Evolutionary conservation across 495 filamentous ascomycete genomes (phyloP).

Genomic region (Penicillium crystallinum): DNA sequence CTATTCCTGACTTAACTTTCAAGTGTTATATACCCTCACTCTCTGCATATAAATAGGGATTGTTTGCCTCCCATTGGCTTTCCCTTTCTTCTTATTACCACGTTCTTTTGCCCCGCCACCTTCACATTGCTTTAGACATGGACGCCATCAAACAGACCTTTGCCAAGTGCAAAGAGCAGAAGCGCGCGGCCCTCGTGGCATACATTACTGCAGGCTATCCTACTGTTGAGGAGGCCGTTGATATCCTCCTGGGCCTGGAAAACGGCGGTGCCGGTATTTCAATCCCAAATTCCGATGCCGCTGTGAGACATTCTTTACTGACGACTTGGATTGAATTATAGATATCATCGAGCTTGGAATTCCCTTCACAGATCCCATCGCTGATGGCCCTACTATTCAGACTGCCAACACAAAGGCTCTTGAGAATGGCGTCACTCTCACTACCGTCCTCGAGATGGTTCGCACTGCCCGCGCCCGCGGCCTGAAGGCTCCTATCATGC

Average conservation of each 20-base stretch:
- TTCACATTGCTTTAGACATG: conserved; percentile 35
- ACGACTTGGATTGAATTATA: background rate
- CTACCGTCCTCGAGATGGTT: conserved; percentile 71
- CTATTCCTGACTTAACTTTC: background rate
- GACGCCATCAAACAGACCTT: conserved; percentile 85
- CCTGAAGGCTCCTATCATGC: conserved; percentile 71
- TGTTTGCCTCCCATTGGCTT: conserved; percentile 2
- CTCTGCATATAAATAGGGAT: background rate
- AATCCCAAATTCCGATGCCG: background rate
- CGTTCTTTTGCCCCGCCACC: conserved; percentile 15
- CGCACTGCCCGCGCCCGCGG: conserved; percentile 69
- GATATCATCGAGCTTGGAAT: conserved; percentile 48
- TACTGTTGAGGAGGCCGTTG: conserved; percentile 70
- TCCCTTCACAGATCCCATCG: conserved; percentile 97
- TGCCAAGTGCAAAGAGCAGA: conserved; percentile 71
- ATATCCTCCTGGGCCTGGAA: conserved; percentile 84
- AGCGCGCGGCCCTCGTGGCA: conserved; percentile 72
- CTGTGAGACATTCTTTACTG: background rate
- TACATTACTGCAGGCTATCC: conserved; percentile 97
- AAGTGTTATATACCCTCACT: background rate
- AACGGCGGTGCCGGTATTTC: conserved; percentile 81
- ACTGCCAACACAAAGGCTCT: conserved; percentile 86
- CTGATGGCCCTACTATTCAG: conserved; percentile 92
- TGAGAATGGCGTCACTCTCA: conserved; percentile 79
- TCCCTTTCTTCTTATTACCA: conserved; percentile 5